These are phyloP conservation scores for Fusarium sambucinum DNA, from an alignment of 2,329 filamentous ascomycete genomes.

Conservation along the genomic window DNA sequence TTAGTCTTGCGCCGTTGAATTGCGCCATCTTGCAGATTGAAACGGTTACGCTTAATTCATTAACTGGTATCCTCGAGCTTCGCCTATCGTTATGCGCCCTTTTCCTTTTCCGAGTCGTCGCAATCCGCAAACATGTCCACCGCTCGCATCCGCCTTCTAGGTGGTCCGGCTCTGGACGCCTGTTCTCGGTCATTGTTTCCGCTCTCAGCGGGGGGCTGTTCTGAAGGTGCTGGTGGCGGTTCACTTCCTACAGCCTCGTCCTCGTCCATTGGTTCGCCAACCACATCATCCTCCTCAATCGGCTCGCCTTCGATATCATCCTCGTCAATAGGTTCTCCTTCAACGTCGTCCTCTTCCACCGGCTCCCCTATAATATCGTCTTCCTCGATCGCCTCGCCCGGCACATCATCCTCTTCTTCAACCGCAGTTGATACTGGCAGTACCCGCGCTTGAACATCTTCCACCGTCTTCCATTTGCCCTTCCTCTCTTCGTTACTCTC, in stretches of 20 bases:
- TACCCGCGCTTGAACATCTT: constrained; percentile 45
- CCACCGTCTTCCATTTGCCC: constrained; percentile 65
- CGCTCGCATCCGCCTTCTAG: constrained; percentile 76
- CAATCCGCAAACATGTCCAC: constrained; percentile 91
- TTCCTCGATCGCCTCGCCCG: constrained; percentile 60
- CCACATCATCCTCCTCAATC: constrained; percentile 61
- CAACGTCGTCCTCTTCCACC: constrained; percentile 62
- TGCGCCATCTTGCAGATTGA: constrained; percentile 24
- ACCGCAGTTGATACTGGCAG: constrained; percentile 40
- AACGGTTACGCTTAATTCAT: constrained; percentile 17
- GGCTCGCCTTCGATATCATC: constrained; percentile 63
- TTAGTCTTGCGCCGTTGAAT: constrained; percentile 19
- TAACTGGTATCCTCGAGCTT: constrained; percentile 12
- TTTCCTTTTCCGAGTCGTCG: constrained; percentile 61
- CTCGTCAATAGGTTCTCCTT: constrained; percentile 61
- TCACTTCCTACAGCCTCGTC: constrained; percentile 54
- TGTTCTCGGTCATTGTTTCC: constrained; percentile 33
- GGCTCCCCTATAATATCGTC: constrained; percentile 60
- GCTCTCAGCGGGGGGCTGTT: constrained; percentile 36
- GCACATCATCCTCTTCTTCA: constrained; percentile 62
- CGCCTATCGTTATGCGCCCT: constrained; percentile 25
- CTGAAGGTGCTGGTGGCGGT: constrained; percentile 47
- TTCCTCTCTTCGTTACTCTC: constrained; percentile 50
- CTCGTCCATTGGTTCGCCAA: constrained; percentile 56
- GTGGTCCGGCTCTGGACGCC: constrained; percentile 43